Percentiles rank a stretch among this genome's conserved stretches.
Evolutionary conservation across 2,329 filamentous ascomycete species (phyloP).

Genomic region (Rhexocercosporidium sp.): DNA sequence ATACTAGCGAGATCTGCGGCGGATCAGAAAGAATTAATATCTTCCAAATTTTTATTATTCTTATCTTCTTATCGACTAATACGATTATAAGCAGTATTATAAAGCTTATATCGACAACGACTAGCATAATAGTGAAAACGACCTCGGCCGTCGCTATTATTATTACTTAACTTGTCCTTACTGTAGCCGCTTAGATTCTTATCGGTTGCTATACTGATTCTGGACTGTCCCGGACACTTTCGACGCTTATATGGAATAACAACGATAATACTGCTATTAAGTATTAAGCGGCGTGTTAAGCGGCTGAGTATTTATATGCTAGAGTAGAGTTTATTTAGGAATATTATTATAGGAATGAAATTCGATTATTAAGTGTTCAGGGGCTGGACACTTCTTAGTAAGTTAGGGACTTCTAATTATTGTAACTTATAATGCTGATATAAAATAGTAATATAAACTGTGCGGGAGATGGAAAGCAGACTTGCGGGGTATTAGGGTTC

Average conservation of each 20-base stretch:
- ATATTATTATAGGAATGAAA: slow-evolving; percentile 6
- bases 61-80: neutral
- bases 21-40: slow-evolving; percentile 3
- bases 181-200: slow-evolving; percentile 2
- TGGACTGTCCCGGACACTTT: neutral
- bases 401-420: neutral
- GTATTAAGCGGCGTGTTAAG: slow-evolving; percentile 6
- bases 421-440: neutral
- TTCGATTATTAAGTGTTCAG: neutral
- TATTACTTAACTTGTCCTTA: neutral
- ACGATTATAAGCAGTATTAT: neutral
- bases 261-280: neutral
- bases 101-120: neutral
- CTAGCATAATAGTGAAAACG: neutral
- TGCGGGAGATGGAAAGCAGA: neutral
- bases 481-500: too few relatives aligned
- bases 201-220: slow-evolving; percentile 12
- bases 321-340: neutral
- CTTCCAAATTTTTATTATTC: neutral
- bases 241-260: slow-evolving; percentile 1
- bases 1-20: slow-evolving; percentile 7
- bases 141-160: neutral
- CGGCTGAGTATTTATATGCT: slow-evolving; percentile 4
- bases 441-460: neutral
- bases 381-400: slow-evolving; percentile 5